Base-by-base conservation (phyloP, 345 rosid genomes). In the Erodium maritimum region DNA sequence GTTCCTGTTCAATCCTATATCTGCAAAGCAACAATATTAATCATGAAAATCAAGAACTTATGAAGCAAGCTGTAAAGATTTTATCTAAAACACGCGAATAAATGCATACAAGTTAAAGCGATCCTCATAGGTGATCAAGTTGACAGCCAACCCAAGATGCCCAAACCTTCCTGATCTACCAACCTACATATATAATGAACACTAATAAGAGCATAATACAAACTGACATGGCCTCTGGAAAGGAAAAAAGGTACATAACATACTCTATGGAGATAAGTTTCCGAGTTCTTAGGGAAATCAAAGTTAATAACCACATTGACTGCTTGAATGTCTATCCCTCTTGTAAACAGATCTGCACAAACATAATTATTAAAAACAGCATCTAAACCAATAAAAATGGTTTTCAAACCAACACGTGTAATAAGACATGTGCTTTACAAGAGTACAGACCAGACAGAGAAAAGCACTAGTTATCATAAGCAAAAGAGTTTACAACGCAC, bases 1-100 rank as follows among this genome's bases (percentile, higher is more conserved):
- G 97, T 76, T 94, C 99, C 74, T 90, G 99, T 72, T 94, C 99
- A 70, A 91, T 94, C 87, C 95, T 89, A 69, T 94, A 94, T 95
- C 99, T 94, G 95, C 68, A 58, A 11, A 25, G 19, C 19, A 9
- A 19, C n/a, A n/a, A 65, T 7, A 8, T 6, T 19, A 21, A 20
- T 17, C 57, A 16, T 19, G 23, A 20, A 42, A 16, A 42, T 16
- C 17, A 9, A 42, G 17, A 42, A 42, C 14, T 14, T 14, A 42
- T 42, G 14, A 12, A 42, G 12, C 48, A 42, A 29, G 48, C 48
- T 7, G 17, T 14, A 42, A 42, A 2, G 14, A 42, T 42, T 42
- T 42, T 13, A 42, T 14, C 48, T 14, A 9, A 42, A 42, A 42
- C 14, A 10, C 17, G 14, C 8, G 3, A 42, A 33, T 29, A 23